Percentiles rank a stretch among this genome's conserved stretches.
phyloP scores from a whole-genome alignment of 2,329 filamentous ascomycete genomes.

The Aplosporella prunicola region DNA sequence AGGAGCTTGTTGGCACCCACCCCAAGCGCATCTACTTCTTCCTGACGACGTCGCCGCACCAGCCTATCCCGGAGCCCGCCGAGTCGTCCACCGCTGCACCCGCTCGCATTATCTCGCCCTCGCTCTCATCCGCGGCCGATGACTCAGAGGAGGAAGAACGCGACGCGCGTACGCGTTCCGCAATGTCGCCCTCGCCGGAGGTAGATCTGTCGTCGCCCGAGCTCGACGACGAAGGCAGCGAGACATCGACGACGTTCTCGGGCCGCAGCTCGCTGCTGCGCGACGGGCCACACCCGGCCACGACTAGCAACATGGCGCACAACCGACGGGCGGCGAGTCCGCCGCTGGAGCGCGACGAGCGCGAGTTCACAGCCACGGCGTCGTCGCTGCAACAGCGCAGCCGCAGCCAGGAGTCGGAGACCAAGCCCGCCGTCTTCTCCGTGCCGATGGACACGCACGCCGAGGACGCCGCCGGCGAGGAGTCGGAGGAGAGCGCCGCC shows the following conservation, averaged over 20 bases:
- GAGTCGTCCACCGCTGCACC: constrained; percentile 38
- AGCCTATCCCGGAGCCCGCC: constrained; percentile 63
- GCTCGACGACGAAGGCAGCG: constrained; percentile 61
- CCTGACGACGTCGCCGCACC: constrained; percentile 77
- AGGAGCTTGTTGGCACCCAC: constrained; percentile 85
- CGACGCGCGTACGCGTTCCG: constrained; percentile 47
- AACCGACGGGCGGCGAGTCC: constrained; percentile 71
- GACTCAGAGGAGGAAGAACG: constrained; percentile 49
- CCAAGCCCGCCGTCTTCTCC: constrained; percentile 27
- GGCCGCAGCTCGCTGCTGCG: constrained; percentile 24
- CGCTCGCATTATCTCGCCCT: constrained; percentile 67
- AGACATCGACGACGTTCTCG: constrained; percentile 52
- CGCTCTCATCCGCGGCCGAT: constrained; percentile 68
- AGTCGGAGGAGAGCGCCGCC: constrained; percentile 40
- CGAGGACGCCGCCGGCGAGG: constrained; percentile 30
- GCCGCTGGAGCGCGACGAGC: constrained; percentile 86
- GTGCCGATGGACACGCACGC: constrained; percentile 25
- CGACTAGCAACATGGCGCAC: constrained; percentile 39
- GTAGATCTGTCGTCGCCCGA: constrained; percentile 83
- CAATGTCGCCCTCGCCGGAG: constrained; percentile 84
- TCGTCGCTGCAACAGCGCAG: constrained; percentile 62
- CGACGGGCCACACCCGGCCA: constrained; percentile 25
- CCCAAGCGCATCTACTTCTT: constrained; percentile 95
- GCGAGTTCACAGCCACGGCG: constrained; percentile 93
- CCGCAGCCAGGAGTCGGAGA: constrained; percentile 31